A percentile compares a stretch with the other conserved stretches of the same genome.
Evolutionary conservation across 2,329 filamentous ascomycete species (phyloP).

Genomic region (Biscogniauxia sp.): DNA sequence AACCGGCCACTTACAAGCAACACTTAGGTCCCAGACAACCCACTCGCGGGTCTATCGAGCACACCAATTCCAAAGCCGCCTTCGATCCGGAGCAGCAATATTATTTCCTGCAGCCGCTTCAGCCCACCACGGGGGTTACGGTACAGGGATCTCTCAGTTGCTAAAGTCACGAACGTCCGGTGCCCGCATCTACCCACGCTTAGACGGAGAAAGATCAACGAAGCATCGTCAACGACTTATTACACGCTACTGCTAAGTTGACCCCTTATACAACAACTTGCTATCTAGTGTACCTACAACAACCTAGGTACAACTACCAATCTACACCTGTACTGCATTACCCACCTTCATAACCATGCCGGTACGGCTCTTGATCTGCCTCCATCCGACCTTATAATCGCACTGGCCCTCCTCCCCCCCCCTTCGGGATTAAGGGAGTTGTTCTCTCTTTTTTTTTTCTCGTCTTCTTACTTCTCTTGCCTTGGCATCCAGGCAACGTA

Average conservation of each 20-base stretch:
- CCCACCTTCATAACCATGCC: slow-evolving; percentile 10
- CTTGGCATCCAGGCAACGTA: slow-evolving; percentile 22
- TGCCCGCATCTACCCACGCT: slow-evolving; percentile 18
- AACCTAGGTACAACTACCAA: not conserved
- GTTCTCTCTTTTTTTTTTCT: slow-evolving; percentile 1
- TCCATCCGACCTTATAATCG: slow-evolving; percentile 18
- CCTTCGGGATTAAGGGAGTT: slow-evolving; percentile 6
- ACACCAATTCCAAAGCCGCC: slow-evolving; percentile 17
- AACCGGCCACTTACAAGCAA: not conserved
- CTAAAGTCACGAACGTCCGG: not conserved
- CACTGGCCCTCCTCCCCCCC: slow-evolving; percentile 3
- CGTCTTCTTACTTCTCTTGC: slow-evolving; percentile 11
- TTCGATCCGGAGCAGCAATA: slow-evolving; percentile 20
- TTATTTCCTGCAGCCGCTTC: slow-evolving; percentile 22
- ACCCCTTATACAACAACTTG: slow-evolving; percentile 9
- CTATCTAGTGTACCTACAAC: not conserved
- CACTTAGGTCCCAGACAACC: not conserved
- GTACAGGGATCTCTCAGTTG: slow-evolving; percentile 15
- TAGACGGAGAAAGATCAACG: slow-evolving; percentile 22
- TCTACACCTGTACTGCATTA: not conserved
- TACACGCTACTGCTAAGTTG: not conserved
- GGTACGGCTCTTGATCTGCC: not conserved
- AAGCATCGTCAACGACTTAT: slow-evolving; percentile 1
- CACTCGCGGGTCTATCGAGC: not conserved
- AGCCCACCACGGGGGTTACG: slow-evolving; percentile 13